Conservation (phyloP, 2,329 filamentous ascomycete species). For the Pseudophaeomoniella oleicola region DNA sequence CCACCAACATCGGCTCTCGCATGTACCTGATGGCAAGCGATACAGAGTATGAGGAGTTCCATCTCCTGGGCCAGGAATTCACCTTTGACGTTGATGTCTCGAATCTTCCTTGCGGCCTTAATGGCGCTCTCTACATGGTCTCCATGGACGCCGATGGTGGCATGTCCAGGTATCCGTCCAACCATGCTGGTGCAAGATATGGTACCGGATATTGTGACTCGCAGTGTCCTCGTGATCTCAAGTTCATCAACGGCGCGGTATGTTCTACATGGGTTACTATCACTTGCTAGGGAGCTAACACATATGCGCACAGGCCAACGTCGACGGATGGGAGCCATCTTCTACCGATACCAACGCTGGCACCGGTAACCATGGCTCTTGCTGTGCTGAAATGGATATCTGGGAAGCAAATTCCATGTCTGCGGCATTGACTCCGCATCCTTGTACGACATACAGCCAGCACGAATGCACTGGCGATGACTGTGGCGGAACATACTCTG, state of each 20-base stretch:
- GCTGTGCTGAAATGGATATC: conserved; percentile 56
- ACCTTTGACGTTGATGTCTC: conserved; percentile 61
- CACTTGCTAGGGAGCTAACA: conserved; percentile 8
- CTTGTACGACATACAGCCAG: conserved; percentile 29
- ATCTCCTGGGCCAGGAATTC: conserved; percentile 53
- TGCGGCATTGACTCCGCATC: conserved; percentile 51
- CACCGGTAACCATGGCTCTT: conserved; percentile 39
- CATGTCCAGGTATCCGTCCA: conserved; percentile 31
- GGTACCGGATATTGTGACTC: conserved; percentile 52
- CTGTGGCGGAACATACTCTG: conserved; percentile 32
- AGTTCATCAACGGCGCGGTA: conserved; percentile 39
- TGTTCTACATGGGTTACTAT: conserved; percentile 11
- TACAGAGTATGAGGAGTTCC: conserved; percentile 50
- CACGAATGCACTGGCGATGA: conserved; percentile 18
- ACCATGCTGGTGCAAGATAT: conserved; percentile 43
- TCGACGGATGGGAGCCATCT: conserved; percentile 38
- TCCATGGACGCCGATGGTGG: conserved; percentile 51
- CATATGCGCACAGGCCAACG: conserved; percentile 30
- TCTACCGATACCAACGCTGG: conserved; percentile 40
- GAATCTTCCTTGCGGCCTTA: conserved; percentile 52
- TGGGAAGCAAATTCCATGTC: conserved; percentile 57
- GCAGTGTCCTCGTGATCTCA: conserved; percentile 39
- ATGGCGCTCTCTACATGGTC: conserved; percentile 55
- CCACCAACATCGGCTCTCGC: conserved; percentile 33
- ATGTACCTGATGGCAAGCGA: conserved; percentile 51